Conservation (phyloP, 768 basidiomycete genomes). For the Cubamyces sp. region DNA sequence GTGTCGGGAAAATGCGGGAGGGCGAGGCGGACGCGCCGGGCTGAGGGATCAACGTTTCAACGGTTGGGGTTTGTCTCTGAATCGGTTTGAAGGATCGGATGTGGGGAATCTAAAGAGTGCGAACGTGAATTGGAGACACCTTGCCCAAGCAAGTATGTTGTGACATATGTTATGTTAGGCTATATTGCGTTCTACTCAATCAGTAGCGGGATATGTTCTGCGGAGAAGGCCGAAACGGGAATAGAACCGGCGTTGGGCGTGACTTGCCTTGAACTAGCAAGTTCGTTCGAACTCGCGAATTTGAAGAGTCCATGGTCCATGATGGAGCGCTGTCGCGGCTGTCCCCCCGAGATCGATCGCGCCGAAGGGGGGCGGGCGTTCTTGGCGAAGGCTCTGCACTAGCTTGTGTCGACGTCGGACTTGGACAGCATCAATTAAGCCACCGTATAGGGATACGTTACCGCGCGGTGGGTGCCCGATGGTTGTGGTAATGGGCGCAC, state of each 20-base stretch:
- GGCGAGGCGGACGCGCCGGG: not conserved
- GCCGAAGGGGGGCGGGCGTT: too few species aligned
- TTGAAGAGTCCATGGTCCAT: not conserved
- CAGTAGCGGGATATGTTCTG: not conserved
- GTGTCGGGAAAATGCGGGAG: not conserved
- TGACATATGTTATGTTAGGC: too few species aligned
- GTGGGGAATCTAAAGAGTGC: too few species aligned
- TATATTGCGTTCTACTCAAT: not conserved
- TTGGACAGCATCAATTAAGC: not conserved
- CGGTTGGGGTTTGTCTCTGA: not conserved
- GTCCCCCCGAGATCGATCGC: too few species aligned
- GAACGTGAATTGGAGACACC: too few species aligned
- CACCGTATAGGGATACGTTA: not conserved
- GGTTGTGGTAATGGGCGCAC: not conserved
- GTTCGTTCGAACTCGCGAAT: too few species aligned
- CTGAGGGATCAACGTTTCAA: too few species aligned
- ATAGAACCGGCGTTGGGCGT: not conserved
- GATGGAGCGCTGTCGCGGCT: not conserved
- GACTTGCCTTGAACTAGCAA: not conserved
- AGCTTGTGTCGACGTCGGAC: not conserved
- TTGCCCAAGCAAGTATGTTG: too few species aligned
- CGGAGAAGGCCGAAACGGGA: not conserved
- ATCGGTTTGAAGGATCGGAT: too few species aligned
- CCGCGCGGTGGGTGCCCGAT: too few species aligned
- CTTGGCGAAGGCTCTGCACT: not conserved